Base-by-base conservation (phyloP, 495 filamentous ascomycete genomes). In the Chlorociboria aeruginascens region DNA sequence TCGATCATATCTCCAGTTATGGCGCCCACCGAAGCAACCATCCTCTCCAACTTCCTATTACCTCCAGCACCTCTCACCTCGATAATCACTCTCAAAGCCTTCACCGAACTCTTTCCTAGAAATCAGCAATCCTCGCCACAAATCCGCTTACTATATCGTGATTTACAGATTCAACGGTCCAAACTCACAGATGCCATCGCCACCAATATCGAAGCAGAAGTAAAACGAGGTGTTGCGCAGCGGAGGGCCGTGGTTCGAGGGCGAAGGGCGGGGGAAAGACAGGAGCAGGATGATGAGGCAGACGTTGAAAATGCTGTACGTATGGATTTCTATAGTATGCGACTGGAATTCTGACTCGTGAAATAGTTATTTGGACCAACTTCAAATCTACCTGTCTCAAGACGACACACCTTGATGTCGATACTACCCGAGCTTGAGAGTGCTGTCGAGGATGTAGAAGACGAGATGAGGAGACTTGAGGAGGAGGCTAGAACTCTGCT, bases 21-120 rank as follows among this genome's bases (percentile, higher is more conserved):
- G 85, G 69, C 85, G 13, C 81, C 83, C 8, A 79, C 78, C 29
- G 85, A 90, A 57, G 64, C 70, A 34, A 73, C 73, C 3, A 83
- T 95, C 52, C 73, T 95, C 44, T 73, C 68, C 61, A 82, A 81
- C 52, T 93, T 90, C 55, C 70, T 95, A 34, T 78, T 93, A 40
- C 69, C 81, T 12, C 82, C 86, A 7, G 79, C 86, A 4, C 28
- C 83, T 28, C 65, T 92, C 43, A 81, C 82, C 7, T 74, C 79
- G 33, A 68, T 87, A 46, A 72, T 90, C 54, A 78, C 86, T 11
- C 66, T 90, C 28, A 69, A 79, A 43, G 74, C 86, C 52, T 93
- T 93, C 67, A 78, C 76, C 29, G 72, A 79, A 28, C 68, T 92
- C 33, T 92, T 95, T 52, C 87, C 88, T 2, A 76, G 70, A 38